Base-by-base conservation (phyloP, 805 yeast species). In the Saturnispora galanensis region DNA sequence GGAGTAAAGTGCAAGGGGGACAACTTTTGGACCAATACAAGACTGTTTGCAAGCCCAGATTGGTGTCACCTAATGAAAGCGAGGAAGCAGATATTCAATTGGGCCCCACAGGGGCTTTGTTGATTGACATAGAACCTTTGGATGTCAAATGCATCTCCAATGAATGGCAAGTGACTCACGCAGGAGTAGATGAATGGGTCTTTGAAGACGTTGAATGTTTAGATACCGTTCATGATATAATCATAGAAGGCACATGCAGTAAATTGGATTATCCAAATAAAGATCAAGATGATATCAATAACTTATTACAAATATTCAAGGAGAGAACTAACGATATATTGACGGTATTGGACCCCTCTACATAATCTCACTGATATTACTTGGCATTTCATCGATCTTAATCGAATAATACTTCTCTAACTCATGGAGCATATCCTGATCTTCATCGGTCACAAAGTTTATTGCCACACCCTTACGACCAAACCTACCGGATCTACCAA, bases 381-480 rank as follows among this genome's bases (percentile, higher is more conserved):
- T 79, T 52, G 94, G 94, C 79, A 84, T 76, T 65, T 83, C 90
- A 54, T 73, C 76, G 54, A 84, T 80, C 64, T 77, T 81, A 46
- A 81, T 81, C 47, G 81, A 74, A 71, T 84, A 84, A 72, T 77
- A 77, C 62, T 69, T 70, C 61, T 83, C 88, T 53, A 84, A 68
- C 54, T 81, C 95, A 62, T 79, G 76, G 71, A 90, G 73, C 62
- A 74, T 77, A 44, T 72, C 75, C 52, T 73, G 74, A 65, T 93
- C 97, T 42, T 81, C 81, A 53, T 71, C 73, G 47, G 97, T 87
- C 58, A 88, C 81, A 57, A 93, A 84, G 74, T 89, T 93, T 66
- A 90, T 86, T 47, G 98, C 97, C 59, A 84, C 95, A 73, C 96
- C 98, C 73, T 89, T 90, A 69, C 98, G 81, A 56, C 98, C 98